Conservation (phyloP, 2,329 filamentous ascomycete genomes). For the Didymella lethalis region DNA sequence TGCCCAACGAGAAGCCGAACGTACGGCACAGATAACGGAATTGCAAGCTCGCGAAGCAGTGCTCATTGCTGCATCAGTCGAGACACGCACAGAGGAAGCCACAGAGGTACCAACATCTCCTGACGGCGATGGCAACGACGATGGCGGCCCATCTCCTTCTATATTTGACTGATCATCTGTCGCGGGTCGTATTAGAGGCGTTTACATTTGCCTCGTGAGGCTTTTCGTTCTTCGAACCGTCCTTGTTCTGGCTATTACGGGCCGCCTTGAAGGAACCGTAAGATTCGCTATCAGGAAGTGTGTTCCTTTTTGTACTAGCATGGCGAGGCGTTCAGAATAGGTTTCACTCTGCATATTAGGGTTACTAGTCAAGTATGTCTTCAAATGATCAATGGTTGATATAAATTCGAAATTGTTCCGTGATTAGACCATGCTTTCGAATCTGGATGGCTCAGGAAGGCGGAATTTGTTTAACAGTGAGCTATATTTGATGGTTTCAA, state of each 20-base stretch:
- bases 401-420: too few species aligned
- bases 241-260: background rate
- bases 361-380: background rate
- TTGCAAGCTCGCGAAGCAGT: background rate
- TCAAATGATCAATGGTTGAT: background rate
- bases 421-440: too few species aligned
- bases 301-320: background rate
- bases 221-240: background rate
- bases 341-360: background rate
- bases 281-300: background rate
- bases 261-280: too few species aligned
- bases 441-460: too few species aligned
- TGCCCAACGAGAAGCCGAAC: slow-evolving; percentile 5
- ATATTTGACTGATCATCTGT: background rate
- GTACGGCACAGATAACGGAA: slow-evolving; percentile 1
- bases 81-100: background rate
- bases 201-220: background rate
- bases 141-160: background rate
- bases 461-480: background rate
- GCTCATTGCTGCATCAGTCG: background rate
- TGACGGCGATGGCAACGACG: background rate
- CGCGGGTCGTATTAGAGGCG: too few species aligned
- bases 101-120: background rate
- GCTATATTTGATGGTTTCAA: background rate
- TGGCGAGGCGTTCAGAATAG: slow-evolving; percentile 4